Percentiles rank a stretch among this genome's conserved stretches.
Evolutionary conservation across 257 asterid species (phyloP).

Genomic region (Jaltomata sinuosa): DNA sequence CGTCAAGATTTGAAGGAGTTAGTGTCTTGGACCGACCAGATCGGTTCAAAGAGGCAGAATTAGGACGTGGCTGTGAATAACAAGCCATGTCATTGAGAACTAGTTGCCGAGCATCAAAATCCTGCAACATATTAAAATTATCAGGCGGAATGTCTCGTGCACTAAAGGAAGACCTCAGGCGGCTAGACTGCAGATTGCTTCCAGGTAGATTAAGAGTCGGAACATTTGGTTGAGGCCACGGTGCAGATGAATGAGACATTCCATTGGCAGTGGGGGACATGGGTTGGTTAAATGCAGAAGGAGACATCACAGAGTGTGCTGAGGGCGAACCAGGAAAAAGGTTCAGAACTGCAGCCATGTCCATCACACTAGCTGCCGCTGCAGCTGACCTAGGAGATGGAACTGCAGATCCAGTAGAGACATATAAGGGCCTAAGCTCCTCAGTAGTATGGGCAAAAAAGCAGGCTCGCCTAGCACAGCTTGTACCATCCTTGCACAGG

Average conservation of each 20-base stretch:
- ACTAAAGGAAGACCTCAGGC: conserved; percentile 76
- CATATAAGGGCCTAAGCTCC: conserved; percentile 87
- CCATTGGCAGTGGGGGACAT: conserved; percentile 74
- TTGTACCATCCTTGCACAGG: conserved; percentile 79
- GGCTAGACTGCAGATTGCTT: conserved; percentile 86
- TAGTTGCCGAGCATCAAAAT: conserved; percentile 58
- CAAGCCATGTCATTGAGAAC: conserved; percentile 53
- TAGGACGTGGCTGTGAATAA: conserved; percentile 44
- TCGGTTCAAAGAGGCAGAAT: conserved; percentile 38
- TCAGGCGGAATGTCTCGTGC: conserved; percentile 78
- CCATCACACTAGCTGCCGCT: conserved; percentile 73
- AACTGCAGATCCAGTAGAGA: conserved; percentile 86
- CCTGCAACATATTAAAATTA: conserved; percentile 37
- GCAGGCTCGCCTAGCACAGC: conserved; percentile 81
- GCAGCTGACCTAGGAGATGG: conserved; percentile 86
- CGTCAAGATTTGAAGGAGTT: conserved; percentile 90
- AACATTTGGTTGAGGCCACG: conserved; percentile 77
- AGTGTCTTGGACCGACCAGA: conserved; percentile 51
- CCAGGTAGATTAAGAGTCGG: conserved; percentile 84
- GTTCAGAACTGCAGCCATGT: conserved; percentile 79
- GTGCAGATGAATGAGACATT: conserved; percentile 44
- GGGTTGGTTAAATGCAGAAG: conserved; percentile 56
- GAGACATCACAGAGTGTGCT: conserved; percentile 60
- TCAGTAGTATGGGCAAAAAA: conserved; percentile 85
- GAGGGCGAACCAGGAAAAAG: conserved; percentile 83